Base-by-base conservation (phyloP, 2,329 filamentous ascomycete species). In the Phaeophleospora eucalypticola region DNA sequence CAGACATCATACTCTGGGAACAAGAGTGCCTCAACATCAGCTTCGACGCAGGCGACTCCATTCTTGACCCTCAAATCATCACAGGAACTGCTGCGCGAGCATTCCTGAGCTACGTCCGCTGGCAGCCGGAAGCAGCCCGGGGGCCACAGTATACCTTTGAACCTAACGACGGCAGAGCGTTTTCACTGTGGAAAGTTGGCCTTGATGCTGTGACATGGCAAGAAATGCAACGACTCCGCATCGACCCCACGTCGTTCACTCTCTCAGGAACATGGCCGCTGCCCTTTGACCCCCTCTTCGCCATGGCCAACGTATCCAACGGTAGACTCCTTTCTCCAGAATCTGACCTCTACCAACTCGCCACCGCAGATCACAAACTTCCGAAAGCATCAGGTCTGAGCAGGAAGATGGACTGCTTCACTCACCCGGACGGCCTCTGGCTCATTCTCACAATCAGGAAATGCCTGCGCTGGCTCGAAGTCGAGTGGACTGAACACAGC, bases 201-300 rank as follows among this genome's bases (percentile, higher is more conserved):
- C 18, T 24, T 14, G 16, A 41, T 14, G 17, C 36, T 16, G 40
- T 27, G 8, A 17, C 40, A 1, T 50, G 43, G 43, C 21, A 46
- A 18, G 33, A 42, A 17, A 43, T 43, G 6, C 29, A 44, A 17
- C 16, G 29, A 6, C 38, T 49, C 9, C 20, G 27, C 10, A 18
- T 52, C 17, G 17, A 41, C 36, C 4, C 21, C 6, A 43, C 37
- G 17, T 32, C 36, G 10, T 48, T 58, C 15, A 24, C 40, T 8
- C 27, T 39, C 3, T 21, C 20, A 8, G 21, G 8, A 4, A 41
- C 45, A 6, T 58, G 56, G 54, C 56, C 58, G 2, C 19, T 60
- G 18, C 32, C 36, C 4, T 54, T 47, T 45, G 58, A 60, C 18
- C 52, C 58, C 1, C 46, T 50, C 19, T 58, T 60, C 51, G 21